These are phyloP conservation scores for Tetracladium setigerum DNA, from an alignment of 495 filamentous ascomycete genomes.

Conservation along the genomic window DNA sequence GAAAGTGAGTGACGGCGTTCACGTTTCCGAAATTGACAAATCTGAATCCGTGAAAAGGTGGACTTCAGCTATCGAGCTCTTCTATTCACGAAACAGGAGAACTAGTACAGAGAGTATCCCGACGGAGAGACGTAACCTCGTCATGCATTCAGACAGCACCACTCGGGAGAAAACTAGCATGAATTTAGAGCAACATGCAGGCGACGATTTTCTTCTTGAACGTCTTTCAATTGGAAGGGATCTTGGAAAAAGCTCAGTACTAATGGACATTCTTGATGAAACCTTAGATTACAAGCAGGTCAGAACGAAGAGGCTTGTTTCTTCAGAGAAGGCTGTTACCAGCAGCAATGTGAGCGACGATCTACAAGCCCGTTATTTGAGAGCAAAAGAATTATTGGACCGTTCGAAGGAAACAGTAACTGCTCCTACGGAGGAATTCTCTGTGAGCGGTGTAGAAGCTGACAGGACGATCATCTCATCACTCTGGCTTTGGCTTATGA, in stretches of 20 bases:
- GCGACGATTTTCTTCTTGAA: neutral
- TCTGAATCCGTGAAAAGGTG: too few relatives aligned
- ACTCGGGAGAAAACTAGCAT: neutral
- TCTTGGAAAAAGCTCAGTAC: neutral
- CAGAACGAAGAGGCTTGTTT: neutral
- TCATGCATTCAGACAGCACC: neutral
- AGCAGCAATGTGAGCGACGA: neutral
- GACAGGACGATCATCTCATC: conserved; percentile 1
- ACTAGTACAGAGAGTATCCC: neutral
- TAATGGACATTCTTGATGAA: neutral
- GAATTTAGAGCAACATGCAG: neutral
- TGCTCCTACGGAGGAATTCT: neutral
- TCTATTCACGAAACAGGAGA: neutral
- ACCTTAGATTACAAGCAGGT: neutral
- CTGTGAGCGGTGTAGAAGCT: neutral
- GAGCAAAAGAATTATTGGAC: neutral
- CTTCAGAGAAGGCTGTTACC: neutral
- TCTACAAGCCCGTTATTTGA: too few relatives aligned
- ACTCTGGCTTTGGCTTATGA: conserved; percentile 1
- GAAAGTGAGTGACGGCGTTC: too few relatives aligned
- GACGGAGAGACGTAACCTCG: neutral
- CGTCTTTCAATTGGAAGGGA: neutral
- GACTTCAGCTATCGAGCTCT: neutral
- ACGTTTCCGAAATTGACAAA: too few relatives aligned
- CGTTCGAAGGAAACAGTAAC: neutral